A percentile compares a stretch with the other conserved stretches of the same genome.
phyloP scores from a whole-genome alignment of 805 yeast species.

The Ogataea degrootiae region DNA sequence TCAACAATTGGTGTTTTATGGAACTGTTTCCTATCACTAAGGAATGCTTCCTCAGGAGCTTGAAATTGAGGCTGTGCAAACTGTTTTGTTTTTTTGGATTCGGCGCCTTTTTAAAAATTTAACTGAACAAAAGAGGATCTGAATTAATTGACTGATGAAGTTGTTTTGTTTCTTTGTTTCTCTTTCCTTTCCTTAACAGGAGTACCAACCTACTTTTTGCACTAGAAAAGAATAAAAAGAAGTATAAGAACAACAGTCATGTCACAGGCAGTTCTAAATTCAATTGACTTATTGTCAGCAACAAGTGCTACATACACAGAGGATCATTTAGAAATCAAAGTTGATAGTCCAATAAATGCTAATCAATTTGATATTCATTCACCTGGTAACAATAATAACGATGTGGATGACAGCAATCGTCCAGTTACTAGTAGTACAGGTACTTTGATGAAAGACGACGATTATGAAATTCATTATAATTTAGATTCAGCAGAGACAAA shows the following conservation, averaged over 20 bases:
- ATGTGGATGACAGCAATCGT: conserved; percentile 1
- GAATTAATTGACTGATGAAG: too few species aligned
- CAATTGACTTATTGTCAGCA: conserved; percentile 17
- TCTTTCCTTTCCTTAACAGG: background rate
- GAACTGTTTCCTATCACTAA: conserved; percentile 87
- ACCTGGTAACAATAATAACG: too few species aligned
- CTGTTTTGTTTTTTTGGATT: background rate
- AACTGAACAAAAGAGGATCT: too few species aligned
- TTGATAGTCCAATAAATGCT: conserved; percentile 4
- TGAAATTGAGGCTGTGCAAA: background rate
- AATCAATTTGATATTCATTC: conserved; percentile 5
- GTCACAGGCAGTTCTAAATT: conserved; percentile 7
- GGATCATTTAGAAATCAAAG: conserved; percentile 10
- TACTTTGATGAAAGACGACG: conserved; percentile 12
- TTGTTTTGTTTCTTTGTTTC: background rate
- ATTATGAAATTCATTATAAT: conserved; percentile 22
- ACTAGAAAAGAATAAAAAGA: background rate
- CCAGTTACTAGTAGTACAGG: conserved; percentile 14
- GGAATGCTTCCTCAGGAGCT: conserved; percentile 44
- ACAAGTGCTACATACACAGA: conserved; percentile 14
- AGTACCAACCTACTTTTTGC: background rate
- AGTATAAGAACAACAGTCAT: too few species aligned
- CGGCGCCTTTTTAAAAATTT: background rate
- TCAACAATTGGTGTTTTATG: conserved; percentile 83
- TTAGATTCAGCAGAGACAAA: conserved; percentile 23